phyloP scores from a whole-genome alignment of 495 filamentous ascomycete species.

The Hyaloscypha bicolor region DNA sequence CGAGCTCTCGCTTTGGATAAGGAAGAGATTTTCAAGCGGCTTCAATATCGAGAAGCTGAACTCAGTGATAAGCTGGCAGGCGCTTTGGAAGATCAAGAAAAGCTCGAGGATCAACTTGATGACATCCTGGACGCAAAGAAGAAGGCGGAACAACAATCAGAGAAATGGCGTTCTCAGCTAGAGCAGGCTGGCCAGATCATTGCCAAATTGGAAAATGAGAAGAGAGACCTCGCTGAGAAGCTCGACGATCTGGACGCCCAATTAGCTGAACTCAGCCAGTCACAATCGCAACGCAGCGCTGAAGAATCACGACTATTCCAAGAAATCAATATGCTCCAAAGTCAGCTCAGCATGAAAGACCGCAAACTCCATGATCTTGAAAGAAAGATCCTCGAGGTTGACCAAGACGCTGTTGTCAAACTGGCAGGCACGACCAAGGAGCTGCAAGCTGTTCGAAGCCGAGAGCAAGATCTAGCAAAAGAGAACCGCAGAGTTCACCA shows the following conservation, averaged over 20 bases:
- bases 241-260: constrained; percentile 68
- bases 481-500: constrained; percentile 86
- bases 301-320: constrained; percentile 73
- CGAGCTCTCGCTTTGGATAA: constrained; percentile 93
- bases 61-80: constrained; percentile 88
- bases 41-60: constrained; percentile 87
- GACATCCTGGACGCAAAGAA: constrained; percentile 87
- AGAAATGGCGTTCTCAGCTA: constrained; percentile 75
- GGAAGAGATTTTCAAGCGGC: constrained; percentile 94
- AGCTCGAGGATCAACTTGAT: constrained; percentile 90
- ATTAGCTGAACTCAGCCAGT: constrained; percentile 65
- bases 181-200: constrained; percentile 93
- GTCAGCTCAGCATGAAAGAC: constrained; percentile 86
- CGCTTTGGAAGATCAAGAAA: constrained; percentile 94
- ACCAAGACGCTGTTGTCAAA: constrained; percentile 90
- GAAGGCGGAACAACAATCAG: constrained; percentile 81
- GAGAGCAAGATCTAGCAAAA: constrained; percentile 72
- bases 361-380: constrained; percentile 90
- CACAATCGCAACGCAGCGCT: constrained; percentile 67
- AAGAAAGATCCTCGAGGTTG: constrained; percentile 76
- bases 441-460: constrained; percentile 66
- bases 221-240: constrained; percentile 67
- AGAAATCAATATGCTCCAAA: constrained; percentile 89
- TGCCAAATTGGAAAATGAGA: constrained; percentile 79
- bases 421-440: constrained; percentile 81